Evolutionary conservation across 805 yeast genomes (phyloP), one percentile per base, ranked within the genome.

Genomic region (Saturnispora quitensis): DNA sequence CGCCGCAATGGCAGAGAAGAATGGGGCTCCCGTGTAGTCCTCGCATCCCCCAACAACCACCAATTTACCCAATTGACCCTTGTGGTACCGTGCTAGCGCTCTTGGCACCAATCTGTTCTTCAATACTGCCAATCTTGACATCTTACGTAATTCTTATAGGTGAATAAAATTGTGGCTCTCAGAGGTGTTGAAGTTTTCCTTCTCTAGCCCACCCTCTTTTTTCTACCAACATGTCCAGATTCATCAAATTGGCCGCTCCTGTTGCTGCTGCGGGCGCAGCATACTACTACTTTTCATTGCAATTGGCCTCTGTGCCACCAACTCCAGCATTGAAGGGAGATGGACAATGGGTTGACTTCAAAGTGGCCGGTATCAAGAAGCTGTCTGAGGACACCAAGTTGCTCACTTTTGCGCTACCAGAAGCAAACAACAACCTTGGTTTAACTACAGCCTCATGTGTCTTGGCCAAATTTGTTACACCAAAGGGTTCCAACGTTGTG

Each of bases 11-110:
- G 95, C 86, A 35, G 95, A 77, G 65, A 93, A 93, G 67, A 74
- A 93, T 2, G 98, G 98, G 0, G 99, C 99, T 0, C 99, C 99
- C 0, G 97, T 90, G 65, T 89, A 91, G 65, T 91, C 97, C 65
- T 86, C 90, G 65, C 93, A 84, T 1, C 99, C 99, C 22, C 99
- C 99, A 55, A 91, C 77, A 0, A 91, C 87, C 10, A 84, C 88
- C 2, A 91, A 73, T 53, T 88, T 75, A 5, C 98, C 98, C 65
- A 80, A 75, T 65, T 91, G 98, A 22, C 99, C 99, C 66, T 91
- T 91, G 69, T 91, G 84, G 64, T 86, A 85, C 15, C 63, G 60
- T 5, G 86, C 80, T 2, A 75, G 68, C 34, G 90, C 68, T 2
- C 96, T 97, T 40, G 96, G 97, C 9, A 91, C 73, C 35, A 89